Conservation (phyloP, 495 filamentous ascomycete species). For the Physcia stellaris region DNA sequence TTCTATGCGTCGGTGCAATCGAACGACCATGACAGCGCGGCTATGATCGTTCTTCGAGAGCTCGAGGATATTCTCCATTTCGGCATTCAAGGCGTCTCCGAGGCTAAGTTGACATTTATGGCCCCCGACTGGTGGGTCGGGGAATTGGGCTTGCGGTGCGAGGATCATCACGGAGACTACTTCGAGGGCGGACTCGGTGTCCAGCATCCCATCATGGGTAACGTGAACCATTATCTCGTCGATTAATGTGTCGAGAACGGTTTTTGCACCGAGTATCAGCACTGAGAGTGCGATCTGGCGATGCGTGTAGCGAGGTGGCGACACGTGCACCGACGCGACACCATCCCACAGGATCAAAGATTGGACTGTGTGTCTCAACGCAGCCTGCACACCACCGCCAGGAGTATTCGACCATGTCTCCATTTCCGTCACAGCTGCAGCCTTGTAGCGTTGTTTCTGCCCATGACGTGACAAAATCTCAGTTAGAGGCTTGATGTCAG, state of each 20-base stretch:
- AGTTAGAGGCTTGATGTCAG: constrained; percentile 60
- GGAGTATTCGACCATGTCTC: constrained; percentile 56
- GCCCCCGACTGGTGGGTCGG: constrained; percentile 6
- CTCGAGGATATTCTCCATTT: constrained; percentile 47
- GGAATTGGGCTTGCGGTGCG: constrained; percentile 42
- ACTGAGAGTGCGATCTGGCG: constrained; percentile 53
- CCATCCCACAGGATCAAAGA: constrained; percentile 60
- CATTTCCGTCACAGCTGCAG: constrained; percentile 56
- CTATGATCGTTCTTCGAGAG: constrained; percentile 45
- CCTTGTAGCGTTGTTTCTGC: constrained; percentile 49
- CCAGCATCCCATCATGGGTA: constrained; percentile 21
- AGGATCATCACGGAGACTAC: constrained; percentile 60
- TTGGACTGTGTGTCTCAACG: constrained; percentile 52
- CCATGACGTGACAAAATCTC: constrained; percentile 56
- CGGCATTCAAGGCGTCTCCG: constrained; percentile 54
- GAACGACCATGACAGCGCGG: constrained; percentile 58
- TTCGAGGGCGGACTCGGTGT: constrained; percentile 55
- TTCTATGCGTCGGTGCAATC: constrained; percentile 63
- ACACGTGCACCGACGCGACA: constrained; percentile 36
- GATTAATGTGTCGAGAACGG: constrained; percentile 46
- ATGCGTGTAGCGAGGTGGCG: constrained; percentile 67
- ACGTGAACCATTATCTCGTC: constrained; percentile 53
- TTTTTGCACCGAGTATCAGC: constrained; percentile 54
- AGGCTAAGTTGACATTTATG: constrained; percentile 35
- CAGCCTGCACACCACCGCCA: constrained; percentile 45